These are phyloP conservation scores for Polygonum aviculare DNA, from an alignment of 148 eudicot genomes.

Conservation along the genomic window DNA sequence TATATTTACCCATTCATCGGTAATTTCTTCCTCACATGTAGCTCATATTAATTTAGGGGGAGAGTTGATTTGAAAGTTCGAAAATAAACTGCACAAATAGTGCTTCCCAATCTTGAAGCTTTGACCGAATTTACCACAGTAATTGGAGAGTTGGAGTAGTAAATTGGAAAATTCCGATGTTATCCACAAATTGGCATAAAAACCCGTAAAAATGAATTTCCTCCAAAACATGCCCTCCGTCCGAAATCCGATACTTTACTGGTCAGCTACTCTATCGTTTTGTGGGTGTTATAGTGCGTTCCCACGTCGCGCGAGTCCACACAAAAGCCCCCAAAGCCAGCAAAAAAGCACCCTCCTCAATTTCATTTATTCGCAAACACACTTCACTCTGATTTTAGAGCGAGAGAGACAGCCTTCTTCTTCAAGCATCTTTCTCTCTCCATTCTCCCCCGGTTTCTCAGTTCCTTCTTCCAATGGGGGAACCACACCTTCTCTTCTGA, in stretches of 20 bases:
- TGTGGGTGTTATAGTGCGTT: constrained; percentile 1
- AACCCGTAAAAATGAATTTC: background rate
- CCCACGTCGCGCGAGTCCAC: constrained; percentile 16
- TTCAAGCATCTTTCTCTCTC: constrained; percentile 9
- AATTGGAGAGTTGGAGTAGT: too few species aligned
- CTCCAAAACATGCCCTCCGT: background rate
- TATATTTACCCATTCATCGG: too few species aligned
- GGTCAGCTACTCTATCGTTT: constrained; percentile 37
- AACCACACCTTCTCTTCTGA: constrained; percentile 4
- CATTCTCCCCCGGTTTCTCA: constrained; percentile 1
- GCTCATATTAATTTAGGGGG: too few species aligned
- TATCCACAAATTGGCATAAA: background rate
- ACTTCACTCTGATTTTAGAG: background rate
- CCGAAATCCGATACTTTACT: constrained; percentile 39
- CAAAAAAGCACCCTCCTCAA: background rate
- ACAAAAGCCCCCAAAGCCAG: background rate
- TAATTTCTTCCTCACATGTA: too few species aligned
- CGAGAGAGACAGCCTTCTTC: background rate
- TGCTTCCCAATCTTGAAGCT: too few species aligned
- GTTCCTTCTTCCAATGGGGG: background rate
- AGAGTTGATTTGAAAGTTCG: too few species aligned
- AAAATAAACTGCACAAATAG: too few species aligned
- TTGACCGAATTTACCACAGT: too few species aligned
- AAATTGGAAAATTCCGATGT: background rate
- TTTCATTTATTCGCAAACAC: background rate